Conservation (phyloP, 2,329 filamentous ascomycete species). For the Tolypocladium paradoxum region DNA sequence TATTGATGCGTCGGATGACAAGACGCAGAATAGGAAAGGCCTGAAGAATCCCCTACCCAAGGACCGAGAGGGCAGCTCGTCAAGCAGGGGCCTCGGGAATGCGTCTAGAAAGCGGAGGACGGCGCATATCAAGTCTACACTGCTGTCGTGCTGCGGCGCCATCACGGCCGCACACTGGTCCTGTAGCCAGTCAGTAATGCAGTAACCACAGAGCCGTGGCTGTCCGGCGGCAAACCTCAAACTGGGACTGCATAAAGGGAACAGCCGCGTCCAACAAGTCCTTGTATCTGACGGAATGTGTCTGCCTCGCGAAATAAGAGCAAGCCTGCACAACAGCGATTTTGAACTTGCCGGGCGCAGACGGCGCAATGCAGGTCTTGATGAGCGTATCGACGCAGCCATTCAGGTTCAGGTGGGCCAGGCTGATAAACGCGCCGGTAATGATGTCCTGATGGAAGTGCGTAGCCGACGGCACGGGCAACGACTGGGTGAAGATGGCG, state of each 20-base stretch:
- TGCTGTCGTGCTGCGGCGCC: background rate
- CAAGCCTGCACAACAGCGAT: slow-evolving; percentile 52
- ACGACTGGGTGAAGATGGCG: slow-evolving; percentile 48
- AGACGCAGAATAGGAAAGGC: slow-evolving; percentile 41
- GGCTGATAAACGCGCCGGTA: slow-evolving; percentile 55
- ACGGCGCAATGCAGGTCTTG: slow-evolving; percentile 44
- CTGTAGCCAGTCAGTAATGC: background rate
- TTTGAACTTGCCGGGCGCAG: slow-evolving; percentile 48
- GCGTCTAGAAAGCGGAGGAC: slow-evolving; percentile 43
- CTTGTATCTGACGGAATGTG: slow-evolving; percentile 36
- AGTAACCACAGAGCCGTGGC: background rate
- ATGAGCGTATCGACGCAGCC: slow-evolving; percentile 45
- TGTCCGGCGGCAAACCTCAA: slow-evolving; percentile 34
- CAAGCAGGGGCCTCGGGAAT: slow-evolving; percentile 27
- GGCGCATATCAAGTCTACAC: background rate
- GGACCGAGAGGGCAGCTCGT: slow-evolving; percentile 16
- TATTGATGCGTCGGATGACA: slow-evolving; percentile 39
- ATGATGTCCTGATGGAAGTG: slow-evolving; percentile 53
- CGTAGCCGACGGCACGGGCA: slow-evolving; percentile 33
- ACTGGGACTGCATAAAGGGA: slow-evolving; percentile 43
- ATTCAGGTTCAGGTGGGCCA: slow-evolving; percentile 51
- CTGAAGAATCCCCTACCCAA: slow-evolving; percentile 28
- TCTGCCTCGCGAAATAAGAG: slow-evolving; percentile 47
- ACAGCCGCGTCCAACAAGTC: slow-evolving; percentile 45
- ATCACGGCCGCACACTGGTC: background rate